Base-by-base conservation (phyloP, 164 flowering plant genomes). In the Protea cynaroides region DNA sequence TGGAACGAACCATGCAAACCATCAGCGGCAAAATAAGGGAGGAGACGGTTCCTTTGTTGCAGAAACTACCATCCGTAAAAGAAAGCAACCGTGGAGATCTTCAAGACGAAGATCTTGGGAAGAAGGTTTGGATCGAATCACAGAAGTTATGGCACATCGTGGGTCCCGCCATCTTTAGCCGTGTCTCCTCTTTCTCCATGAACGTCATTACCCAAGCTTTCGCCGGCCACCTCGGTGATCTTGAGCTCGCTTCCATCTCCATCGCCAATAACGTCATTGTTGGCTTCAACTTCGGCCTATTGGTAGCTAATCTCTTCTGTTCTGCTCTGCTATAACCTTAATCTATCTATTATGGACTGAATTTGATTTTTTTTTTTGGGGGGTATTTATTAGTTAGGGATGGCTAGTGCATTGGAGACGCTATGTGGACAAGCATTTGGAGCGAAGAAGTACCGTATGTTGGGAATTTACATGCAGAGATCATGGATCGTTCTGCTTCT, bases 381-480 rank as follows among this genome's bases (percentile, higher is more conserved):
- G n/a, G n/a, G 14, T 34, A 8, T 57, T 29, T 8, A 36, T 21
- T 64, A 83, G 87, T 53, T 83, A 18, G 87, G 87, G 0, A 81
- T 83, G 87, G 82, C 82, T 1, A 83, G 87, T 61, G 85, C 87
- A 7, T 64, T 81, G 4, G 87, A 81, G 58, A 83, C 85, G 3
- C 67, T 83, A 2, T 79, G 87, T 25, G 85, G 87, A 25, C 87
- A 83, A 68, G 85, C 87, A 4, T 81, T 25, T 47, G 87, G 87
- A 10, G 75, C n/a, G n/a, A n/a, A n/a, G n/a, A n/a, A n/a, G n/a
- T n/a, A n/a, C n/a, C n/a, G n/a, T n/a, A n/a, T n/a, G n/a, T n/a
- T n/a, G n/a, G n/a, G n/a, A n/a, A n/a, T n/a, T n/a, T n/a, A n/a
- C n/a, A n/a, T n/a, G n/a, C 88, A 84, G 52, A 67, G 85, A 0